A percentile compares a stretch with the other conserved stretches of the same genome.
These are phyloP conservation scores for Stemphylium beticola DNA, from an alignment of 2,329 filamentous ascomycete genomes.

Conservation along the genomic window DNA sequence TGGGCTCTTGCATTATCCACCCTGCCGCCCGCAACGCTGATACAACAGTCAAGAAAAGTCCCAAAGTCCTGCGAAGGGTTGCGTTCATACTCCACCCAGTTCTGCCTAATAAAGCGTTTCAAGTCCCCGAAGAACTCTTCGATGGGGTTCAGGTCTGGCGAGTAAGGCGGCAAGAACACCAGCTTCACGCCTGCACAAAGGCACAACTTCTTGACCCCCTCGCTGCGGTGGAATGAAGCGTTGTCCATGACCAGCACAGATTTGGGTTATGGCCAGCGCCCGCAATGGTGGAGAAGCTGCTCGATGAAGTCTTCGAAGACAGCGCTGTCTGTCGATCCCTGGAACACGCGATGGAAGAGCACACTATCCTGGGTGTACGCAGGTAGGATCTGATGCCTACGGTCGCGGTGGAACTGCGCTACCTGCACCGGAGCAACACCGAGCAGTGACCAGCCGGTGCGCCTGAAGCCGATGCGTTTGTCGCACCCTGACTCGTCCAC, in stretches of 20 bases:
- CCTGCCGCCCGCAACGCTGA: constrained; percentile 31
- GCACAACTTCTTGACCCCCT: constrained; percentile 29
- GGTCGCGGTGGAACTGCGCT: constrained; percentile 12
- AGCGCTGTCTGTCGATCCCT: constrained; percentile 5
- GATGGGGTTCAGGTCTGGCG: constrained; percentile 48
- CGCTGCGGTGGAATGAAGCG: constrained; percentile 16
- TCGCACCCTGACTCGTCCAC: constrained; percentile 50
- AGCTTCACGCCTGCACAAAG: constrained; percentile 38
- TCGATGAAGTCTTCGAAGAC: constrained; percentile 25
- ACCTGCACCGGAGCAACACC: constrained; percentile 25
- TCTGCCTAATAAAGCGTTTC: constrained; percentile 42
- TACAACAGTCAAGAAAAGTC: constrained; percentile 36
- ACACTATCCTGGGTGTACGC: not conserved
- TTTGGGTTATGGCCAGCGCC: constrained; percentile 7
- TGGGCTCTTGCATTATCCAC: constrained; percentile 30
- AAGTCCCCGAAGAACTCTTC: constrained; percentile 48
- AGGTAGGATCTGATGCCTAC: constrained; percentile 10
- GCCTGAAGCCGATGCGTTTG: constrained; percentile 42
- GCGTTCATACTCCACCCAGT: constrained; percentile 21
- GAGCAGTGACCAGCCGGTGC: constrained; percentile 44
- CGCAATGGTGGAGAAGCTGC: constrained; percentile 18
- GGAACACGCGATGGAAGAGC: constrained; percentile 1
- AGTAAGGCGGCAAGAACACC: constrained; percentile 45
- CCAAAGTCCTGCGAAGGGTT: constrained; percentile 29
- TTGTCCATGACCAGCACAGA: constrained; percentile 21